Conservation (phyloP, 2,329 filamentous ascomycete species). For the Fusarium longipes region DNA sequence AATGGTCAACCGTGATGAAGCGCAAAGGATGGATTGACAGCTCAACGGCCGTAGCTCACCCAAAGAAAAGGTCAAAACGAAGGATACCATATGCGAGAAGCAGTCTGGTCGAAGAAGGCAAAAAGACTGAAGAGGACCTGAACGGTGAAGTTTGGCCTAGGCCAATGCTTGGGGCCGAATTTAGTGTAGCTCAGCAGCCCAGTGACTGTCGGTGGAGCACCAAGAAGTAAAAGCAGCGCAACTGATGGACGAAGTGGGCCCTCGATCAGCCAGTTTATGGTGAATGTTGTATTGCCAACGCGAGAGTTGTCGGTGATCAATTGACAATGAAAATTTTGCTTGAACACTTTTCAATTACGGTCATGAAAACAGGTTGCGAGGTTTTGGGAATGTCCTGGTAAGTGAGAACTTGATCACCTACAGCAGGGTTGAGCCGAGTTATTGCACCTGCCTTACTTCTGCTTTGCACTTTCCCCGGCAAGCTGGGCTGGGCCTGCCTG, state of each 20-base stretch:
- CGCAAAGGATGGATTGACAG: slow-evolving; percentile 26
- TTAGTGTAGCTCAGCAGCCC: slow-evolving; percentile 38
- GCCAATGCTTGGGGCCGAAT: slow-evolving; percentile 41
- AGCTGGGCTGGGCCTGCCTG: background rate
- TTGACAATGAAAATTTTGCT: background rate
- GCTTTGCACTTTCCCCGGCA: background rate
- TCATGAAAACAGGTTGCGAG: background rate
- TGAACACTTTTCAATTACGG: background rate
- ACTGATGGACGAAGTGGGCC: slow-evolving; percentile 29
- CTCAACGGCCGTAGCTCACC: slow-evolving; percentile 32
- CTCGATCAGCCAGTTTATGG: slow-evolving; percentile 32
- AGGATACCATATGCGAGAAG: slow-evolving; percentile 27
- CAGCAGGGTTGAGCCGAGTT: background rate
- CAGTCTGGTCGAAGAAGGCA: slow-evolving; percentile 26
- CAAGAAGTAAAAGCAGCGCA: slow-evolving; percentile 18
- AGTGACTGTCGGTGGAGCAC: slow-evolving; percentile 24
- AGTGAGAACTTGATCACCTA: slow-evolving; percentile 18
- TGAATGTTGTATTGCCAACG: background rate
- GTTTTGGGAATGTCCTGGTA: background rate
- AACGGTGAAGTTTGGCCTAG: slow-evolving; percentile 47
- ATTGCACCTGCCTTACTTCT: background rate
- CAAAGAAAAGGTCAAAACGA: slow-evolving; percentile 21
- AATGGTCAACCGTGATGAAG: slow-evolving; percentile 12
- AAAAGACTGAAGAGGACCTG: slow-evolving; percentile 41
- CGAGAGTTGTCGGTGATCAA: background rate